Base-by-base conservation (phyloP, 768 basidiomycete species). In the Russula abietina region DNA sequence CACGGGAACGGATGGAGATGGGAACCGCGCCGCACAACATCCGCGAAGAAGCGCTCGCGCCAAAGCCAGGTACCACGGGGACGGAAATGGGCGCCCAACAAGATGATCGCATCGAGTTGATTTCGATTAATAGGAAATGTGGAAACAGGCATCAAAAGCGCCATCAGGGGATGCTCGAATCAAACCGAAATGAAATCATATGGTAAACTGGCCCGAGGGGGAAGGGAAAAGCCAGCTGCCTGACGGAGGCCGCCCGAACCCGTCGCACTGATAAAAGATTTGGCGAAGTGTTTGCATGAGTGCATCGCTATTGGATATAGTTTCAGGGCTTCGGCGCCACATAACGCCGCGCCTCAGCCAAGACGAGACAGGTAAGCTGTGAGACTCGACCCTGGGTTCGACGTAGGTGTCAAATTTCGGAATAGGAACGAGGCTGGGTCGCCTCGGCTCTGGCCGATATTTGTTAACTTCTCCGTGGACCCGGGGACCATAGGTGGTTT, bases 361-460 rank as follows among this genome's bases (percentile, higher is more conserved):
- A 38, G 36, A n/a, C 32, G 32, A 33, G 30, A 52, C 32, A 17
- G 16, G 26, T 9, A 50, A 28, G 49, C 2, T n/a, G 10, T 17
- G n/a, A 52, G 51, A 43, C 30, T 22, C 43, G 56, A 48, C 56
- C 45, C 56, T 38, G 33, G 26, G 48, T 16, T 52, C 50, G 39
- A 39, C 49, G 26, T 32, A 19, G 32, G 28, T 59, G 50, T 59
- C 36, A 59, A 52, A 2, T n/a, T 22, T 59, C 50, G 50, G 50
- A 43, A 24, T 24, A 7, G 45, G 7, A 14, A 26, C 4, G 32
- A 26, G 9, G 39, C 14, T 46, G 36, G 28, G 46, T 48, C 30
- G 46, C 2, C 2, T 54, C 59, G 59, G 59, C 22, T 22, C 24
- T 19, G 16, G 59, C 59, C 32, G 59, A 28, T 26, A 26, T 33